Base-by-base conservation (phyloP, 2,329 filamentous ascomycete genomes). In the Apiospora saccharicola region DNA sequence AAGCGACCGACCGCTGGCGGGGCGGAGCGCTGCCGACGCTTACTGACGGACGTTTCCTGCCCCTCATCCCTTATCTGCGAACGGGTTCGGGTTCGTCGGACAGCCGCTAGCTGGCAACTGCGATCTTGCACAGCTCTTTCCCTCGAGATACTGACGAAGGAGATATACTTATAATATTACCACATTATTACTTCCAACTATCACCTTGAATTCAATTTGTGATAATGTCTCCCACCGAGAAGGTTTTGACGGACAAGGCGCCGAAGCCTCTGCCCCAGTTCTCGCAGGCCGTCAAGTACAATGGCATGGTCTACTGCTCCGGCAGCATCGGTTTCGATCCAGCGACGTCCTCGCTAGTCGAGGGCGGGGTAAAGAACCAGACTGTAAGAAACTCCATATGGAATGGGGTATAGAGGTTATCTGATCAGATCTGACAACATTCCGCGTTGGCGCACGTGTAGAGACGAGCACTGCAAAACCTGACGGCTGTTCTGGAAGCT, bases 271-370 rank as follows among this genome's bases (percentile, higher is more conserved):
- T 89, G 53, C 87, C 87, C 0, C 86, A 90, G 76, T 88, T 90
- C 80, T 90, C 86, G 3, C 88, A 92, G 77, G 90, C 89, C 53
- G 84, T 92, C 75, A 85, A 89, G 75, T 86, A 86, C 80, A 90
- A 90, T 77, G 91, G 90, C 76, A 88, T 91, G 80, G 89, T 94
- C n/a, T 93, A 92, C 83, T 92, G 91, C 83, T 92, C 90, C 1
- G 92, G 91, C 34, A 86, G 85, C 74, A 85, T 93, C 44, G 88
- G 88, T 19, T 83, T 90, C 76, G 86, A 91, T 75, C 86, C 89
- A 0, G 79, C 78, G n/a, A 90, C 88, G 0, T 83, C 82, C 26
- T 83, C 87, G 71, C 71, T 92, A 1, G 85, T 90, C 10, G 85
- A 90, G 14, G 90, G 90, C 4, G 86, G 86, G 70, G 83, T 92